These are phyloP conservation scores for Lactarius hatsudake DNA, from an alignment of 768 basidiomycete species.

Conservation along the genomic window DNA sequence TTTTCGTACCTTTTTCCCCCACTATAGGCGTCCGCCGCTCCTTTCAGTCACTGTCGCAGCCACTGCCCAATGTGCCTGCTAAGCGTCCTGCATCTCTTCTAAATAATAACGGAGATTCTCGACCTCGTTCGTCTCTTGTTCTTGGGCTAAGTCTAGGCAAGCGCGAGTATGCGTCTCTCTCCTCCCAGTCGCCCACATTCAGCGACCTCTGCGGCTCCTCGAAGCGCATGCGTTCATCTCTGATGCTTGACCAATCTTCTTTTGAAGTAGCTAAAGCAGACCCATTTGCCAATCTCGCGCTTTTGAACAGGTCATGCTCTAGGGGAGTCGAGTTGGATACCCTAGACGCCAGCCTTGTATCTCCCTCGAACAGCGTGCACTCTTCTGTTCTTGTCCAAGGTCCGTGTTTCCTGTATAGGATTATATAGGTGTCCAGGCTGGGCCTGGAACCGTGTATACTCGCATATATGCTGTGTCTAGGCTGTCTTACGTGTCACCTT, in stretches of 20 bases:
- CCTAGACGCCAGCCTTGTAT: slow-evolving; percentile 2
- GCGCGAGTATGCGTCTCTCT: slow-evolving; percentile 17
- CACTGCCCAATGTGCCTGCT: slow-evolving; percentile 2
- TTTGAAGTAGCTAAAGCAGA: slow-evolving; percentile 33
- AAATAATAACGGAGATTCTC: slow-evolving; percentile 6
- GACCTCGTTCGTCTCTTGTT: slow-evolving; percentile 1
- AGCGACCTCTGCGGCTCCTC: slow-evolving; percentile 44
- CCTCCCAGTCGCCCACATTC: slow-evolving; percentile 31
- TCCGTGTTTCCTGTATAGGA: neutral
- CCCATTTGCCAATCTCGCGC: slow-evolving; percentile 21
- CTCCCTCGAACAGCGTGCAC: neutral
- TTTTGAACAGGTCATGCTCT: neutral
- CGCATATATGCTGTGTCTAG: neutral
- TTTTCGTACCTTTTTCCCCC: neutral
- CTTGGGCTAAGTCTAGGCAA: slow-evolving; percentile 10
- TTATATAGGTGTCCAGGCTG: no score
- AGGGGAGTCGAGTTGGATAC: neutral
- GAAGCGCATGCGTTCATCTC: slow-evolving; percentile 45
- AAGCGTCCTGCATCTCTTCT: slow-evolving; percentile 14
- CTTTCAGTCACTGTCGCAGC: neutral
- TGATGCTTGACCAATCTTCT: slow-evolving; percentile 38
- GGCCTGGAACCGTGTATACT: neutral
- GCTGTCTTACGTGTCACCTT: neutral
- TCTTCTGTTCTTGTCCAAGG: neutral
- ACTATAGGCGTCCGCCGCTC: neutral